Percentiles rank a stretch among this genome's conserved stretches.
Evolutionary conservation across 805 yeast species (phyloP).

Genomic region (Clavispora fructus): DNA sequence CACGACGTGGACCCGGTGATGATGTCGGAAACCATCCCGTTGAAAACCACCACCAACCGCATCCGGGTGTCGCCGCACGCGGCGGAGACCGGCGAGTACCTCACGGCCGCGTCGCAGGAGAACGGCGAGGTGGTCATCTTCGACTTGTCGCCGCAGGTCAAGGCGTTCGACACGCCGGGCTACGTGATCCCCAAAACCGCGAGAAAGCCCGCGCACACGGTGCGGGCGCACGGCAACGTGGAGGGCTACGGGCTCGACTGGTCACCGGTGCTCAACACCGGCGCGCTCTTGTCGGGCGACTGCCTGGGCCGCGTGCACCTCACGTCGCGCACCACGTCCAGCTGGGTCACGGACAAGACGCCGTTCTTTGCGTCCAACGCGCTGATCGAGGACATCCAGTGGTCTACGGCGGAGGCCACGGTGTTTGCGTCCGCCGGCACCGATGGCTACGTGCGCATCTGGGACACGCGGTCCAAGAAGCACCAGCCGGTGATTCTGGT

Average conservation of each 20-base stretch:
- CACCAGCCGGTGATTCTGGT: conserved; percentile 88
- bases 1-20: conserved; percentile 74
- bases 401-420: conserved; percentile 88
- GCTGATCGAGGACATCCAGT: conserved; percentile 94
- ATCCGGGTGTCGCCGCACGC: conserved; percentile 80
- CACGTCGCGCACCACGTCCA: conserved; percentile 69
- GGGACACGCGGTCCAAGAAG: conserved; percentile 94
- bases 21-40: conserved; percentile 76
- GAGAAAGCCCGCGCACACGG: conserved; percentile 77
- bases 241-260: conserved; percentile 98
- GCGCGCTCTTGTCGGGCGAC: conserved; percentile 85
- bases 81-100: conserved; percentile 65
- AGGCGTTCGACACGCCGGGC: conserved; percentile 87
- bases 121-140: conserved; percentile 83
- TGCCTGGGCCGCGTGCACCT: conserved; percentile 75
- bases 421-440: conserved; percentile 94
- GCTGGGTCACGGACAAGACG: conserved; percentile 81
- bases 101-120: conserved; percentile 85
- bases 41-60: conserved; percentile 83
- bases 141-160: conserved; percentile 74
- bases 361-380: conserved; percentile 67
- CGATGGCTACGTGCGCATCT: conserved; percentile 86
- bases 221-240: conserved; percentile 83
- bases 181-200: conserved; percentile 68
- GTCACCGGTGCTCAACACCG: conserved; percentile 81